Conservation (phyloP, 768 basidiomycete species). For the Xanthoconium stramineum region DNA sequence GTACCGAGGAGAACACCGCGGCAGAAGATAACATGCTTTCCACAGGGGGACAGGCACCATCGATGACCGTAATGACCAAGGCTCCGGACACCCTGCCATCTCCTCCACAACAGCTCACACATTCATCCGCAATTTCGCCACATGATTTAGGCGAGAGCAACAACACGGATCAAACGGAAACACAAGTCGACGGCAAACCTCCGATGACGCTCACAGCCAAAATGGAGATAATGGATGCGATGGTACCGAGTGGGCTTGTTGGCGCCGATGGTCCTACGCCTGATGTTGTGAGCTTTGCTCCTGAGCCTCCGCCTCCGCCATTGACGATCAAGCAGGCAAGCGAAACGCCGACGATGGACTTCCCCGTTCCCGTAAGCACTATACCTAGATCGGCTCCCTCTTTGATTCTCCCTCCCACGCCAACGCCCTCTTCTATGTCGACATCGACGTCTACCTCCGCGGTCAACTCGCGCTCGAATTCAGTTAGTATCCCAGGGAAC, state of each 20-base stretch:
- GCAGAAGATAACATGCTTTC: not conserved
- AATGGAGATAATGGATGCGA: constrained; percentile 24
- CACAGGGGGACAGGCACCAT: not conserved
- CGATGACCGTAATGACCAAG: not conserved
- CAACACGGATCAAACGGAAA: constrained; percentile 6
- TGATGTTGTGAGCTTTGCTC: constrained; percentile 26
- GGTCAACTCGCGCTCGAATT: constrained; percentile 26
- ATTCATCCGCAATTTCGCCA: not conserved
- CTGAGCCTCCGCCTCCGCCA: constrained; percentile 33
- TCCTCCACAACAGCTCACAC: not conserved
- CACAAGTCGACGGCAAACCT: constrained; percentile 2
- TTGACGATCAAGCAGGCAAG: constrained; percentile 23
- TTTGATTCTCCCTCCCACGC: constrained; percentile 9
- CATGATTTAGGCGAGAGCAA: constrained; percentile 1
- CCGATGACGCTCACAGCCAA: constrained; percentile 20
- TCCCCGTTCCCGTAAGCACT: not conserved
- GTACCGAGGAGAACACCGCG: not conserved
- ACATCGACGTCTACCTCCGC: constrained; percentile 23
- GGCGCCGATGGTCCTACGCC: constrained; percentile 17
- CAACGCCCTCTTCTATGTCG: constrained; percentile 16
- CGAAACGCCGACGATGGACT: constrained; percentile 10
- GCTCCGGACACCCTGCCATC: not conserved
- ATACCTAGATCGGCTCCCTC: not conserved
- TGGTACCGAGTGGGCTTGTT: constrained; percentile 19
- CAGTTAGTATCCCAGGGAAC: constrained; percentile 16